Evolutionary conservation across 345 rosid genomes (phyloP), one percentile per base, ranked within the genome.

Genomic region (Bruguiera sexangula): DNA sequence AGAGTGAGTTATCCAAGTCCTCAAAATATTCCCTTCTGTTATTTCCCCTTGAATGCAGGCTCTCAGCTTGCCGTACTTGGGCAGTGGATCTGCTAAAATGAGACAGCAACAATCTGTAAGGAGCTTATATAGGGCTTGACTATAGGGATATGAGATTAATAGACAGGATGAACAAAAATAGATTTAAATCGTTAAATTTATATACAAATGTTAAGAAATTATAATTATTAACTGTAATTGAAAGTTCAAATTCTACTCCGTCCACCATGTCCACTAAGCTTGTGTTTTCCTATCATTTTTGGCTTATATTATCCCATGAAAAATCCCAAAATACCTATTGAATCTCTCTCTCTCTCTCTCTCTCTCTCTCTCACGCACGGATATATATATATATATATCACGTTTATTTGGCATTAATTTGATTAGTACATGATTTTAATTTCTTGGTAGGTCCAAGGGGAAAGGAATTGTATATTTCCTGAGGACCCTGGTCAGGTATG

Each of bases 11-110:
- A 34, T 27, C 15, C 5, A 65, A 63, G 61, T 62, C 58, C 68
- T 78, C 52, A 53, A 60, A 6, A 27, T 64, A 19, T 62, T 63
- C 37, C 62, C 37, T 66, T 74, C 72, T 53, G 60, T 56, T 56
- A 24, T 24, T 66, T 68, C 70, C 76, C 67, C 69, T 50, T 54
- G 22, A 66, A 69, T 72, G 63, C 85, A 92, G 97, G 96, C 96
- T 56, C 91, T 91, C 69, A 87, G 96, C 81, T 83, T 86, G 68
- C 96, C 97, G 62, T 92, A 92, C 93, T 73, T 89, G 85, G 89
- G 85, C 80, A 71, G 73, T 75, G 86, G 82, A 70, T 84, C 91
- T 19, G 80, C 79, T 53, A 85, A 82, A 76, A 70, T 76, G 82
- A 84, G 85, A 66, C 86, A 78, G 13, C 91, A 74, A 75, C 85